These are phyloP conservation scores for Phellopilus nigrolimitatus DNA, from an alignment of 1,284 basidiomycete genomes.

Conservation along the genomic window DNA sequence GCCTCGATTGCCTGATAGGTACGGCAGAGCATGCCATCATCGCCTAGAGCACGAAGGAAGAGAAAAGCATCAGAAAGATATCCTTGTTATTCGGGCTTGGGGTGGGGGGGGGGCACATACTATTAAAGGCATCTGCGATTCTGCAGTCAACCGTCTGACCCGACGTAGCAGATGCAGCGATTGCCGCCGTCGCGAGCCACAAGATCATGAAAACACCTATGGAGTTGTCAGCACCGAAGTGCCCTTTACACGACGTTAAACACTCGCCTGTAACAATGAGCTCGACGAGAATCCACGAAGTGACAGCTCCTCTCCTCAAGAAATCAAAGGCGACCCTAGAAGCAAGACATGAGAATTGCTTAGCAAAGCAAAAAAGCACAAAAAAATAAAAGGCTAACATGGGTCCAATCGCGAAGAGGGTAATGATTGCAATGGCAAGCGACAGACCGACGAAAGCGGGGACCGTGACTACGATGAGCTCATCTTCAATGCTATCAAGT, in stretches of 20 bases:
- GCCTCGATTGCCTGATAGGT: slow-evolving; percentile 44
- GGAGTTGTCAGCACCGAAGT: slow-evolving; percentile 1
- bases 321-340: slow-evolving; percentile 38
- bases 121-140: slow-evolving; percentile 23
- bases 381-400: slow-evolving; percentile 15
- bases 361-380: neutral
- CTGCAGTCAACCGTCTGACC: slow-evolving; percentile 24
- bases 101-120: slow-evolving; percentile 21
- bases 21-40: slow-evolving; percentile 30
- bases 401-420: slow-evolving; percentile 14
- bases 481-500: neutral
- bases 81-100: neutral
- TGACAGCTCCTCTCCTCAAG: slow-evolving; percentile 37
- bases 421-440: slow-evolving; percentile 19
- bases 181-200: slow-evolving; percentile 48
- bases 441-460: slow-evolving; percentile 11
- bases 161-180: slow-evolving; percentile 28
- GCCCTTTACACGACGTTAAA: neutral
- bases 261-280: slow-evolving; percentile 34
- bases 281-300: slow-evolving; percentile 42
- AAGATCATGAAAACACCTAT: slow-evolving; percentile 51
- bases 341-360: neutral
- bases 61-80: neutral
- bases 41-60: neutral
- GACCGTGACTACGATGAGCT: neutral